Conservation (phyloP, 208 protist genomes). For the Acanthamoeba royreba region DNA sequence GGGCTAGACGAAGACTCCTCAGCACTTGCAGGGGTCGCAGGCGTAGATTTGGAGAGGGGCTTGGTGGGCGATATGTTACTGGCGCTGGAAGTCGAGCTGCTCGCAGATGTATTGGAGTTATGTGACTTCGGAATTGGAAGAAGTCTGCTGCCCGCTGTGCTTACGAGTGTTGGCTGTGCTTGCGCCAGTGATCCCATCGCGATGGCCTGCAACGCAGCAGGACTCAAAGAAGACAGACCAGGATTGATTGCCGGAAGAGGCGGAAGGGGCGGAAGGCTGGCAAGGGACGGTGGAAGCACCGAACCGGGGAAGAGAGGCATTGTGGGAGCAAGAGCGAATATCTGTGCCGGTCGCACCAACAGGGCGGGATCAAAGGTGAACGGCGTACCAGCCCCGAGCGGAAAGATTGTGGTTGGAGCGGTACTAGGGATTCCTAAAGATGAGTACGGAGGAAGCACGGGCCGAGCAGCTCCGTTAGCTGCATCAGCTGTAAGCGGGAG, state of each 20-base stretch:
- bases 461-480: neutral
- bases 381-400: neutral
- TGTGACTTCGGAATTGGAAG: neutral
- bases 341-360: neutral
- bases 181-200: no score
- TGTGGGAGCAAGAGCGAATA: neutral
- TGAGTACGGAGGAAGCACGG: neutral
- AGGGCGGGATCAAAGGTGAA: neutral
- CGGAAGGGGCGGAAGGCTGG: neutral
- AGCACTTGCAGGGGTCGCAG: no score
- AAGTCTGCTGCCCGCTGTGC: no score
- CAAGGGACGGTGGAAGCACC: neutral
- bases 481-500: no score
- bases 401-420: neutral
- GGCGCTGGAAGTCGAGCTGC: neutral
- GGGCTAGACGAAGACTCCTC: no score
- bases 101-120: no score
- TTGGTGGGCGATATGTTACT: neutral
- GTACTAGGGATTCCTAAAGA: no score
- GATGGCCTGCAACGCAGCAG: neutral
- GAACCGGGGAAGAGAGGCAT: neutral
- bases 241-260: neutral
- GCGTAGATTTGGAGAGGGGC: neutral
- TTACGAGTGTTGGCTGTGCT: no score
- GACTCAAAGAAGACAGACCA: neutral